phyloP scores from a whole-genome alignment of 331 rosid genomes.

The Erythrophleum ivorense region DNA sequence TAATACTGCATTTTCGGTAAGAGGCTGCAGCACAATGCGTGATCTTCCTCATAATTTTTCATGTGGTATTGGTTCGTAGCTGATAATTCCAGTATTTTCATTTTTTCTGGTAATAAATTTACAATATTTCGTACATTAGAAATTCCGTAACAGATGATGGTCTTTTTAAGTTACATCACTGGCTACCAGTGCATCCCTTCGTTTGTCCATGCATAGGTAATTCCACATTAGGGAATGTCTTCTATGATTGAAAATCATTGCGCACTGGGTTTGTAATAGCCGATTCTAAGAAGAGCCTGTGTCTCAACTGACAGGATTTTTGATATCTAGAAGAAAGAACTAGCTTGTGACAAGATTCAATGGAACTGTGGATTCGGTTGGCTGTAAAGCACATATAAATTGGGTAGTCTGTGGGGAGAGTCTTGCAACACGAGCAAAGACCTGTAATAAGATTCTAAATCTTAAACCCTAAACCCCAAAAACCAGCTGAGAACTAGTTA shows the following conservation, averaged over 20 bases:
- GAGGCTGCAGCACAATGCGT: not conserved
- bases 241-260: not conserved
- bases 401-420: too few relatives aligned
- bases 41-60: conserved; percentile 37
- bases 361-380: too few relatives aligned
- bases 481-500: too few relatives aligned
- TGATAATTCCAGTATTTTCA: conserved; percentile 17
- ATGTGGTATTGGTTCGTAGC: conserved; percentile 39
- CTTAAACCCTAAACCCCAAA: too few relatives aligned
- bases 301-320: not conserved
- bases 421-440: too few relatives aligned
- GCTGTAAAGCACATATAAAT: too few relatives aligned
- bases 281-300: not conserved
- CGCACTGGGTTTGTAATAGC: not conserved
- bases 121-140: conserved; percentile 40
- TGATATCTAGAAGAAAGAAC: too few relatives aligned
- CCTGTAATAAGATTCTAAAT: too few relatives aligned
- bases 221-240: not conserved
- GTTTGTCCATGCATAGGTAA: not conserved
- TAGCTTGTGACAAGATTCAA: too few relatives aligned
- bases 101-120: not conserved
- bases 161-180: too few relatives aligned
- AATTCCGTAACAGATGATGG: conserved; percentile 2
- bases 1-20: too few relatives aligned
- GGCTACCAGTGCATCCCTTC: not conserved